Base-by-base conservation (phyloP, 228 moss, liverwort and hornwort species). In the Sphagnum fallax region DNA sequence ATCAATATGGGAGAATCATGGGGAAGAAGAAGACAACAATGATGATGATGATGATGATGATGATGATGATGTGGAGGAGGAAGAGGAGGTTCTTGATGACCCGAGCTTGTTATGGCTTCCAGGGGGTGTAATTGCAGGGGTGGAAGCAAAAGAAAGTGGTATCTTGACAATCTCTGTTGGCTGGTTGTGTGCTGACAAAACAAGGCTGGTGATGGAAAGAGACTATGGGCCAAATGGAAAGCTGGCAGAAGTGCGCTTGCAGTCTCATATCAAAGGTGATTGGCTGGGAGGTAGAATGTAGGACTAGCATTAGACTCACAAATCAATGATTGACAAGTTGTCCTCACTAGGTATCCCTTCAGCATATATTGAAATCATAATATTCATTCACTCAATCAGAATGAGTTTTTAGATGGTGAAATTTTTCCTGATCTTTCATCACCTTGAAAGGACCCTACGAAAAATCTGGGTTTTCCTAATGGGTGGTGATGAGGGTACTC, bases 171-270 rank as follows among this genome's bases (percentile, higher is more conserved):
- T 96, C 69, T 92, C 86, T 70, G 67, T 87, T 13, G 91, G 96
- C 49, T 97, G 96, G 96, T 73, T 91, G 48, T 86, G 86, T 68
- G 86, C 84, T 14, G 70, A 86, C 50, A 79, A 88, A 18, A 91
- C 86, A 48, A 83, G 93, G 60, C 76, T 97, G 66, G 71, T 77
- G 8, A 78, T 93, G 79, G 96, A 93, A 77, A 82, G 96, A 79
- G 80, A 79, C 49, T 97, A 97, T 70, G 89, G 83, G 49, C 76
- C 79, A 68, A 91, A 93, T 68, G 96, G 96, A 53, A 89, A 82
- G 69, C 85, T 97, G 69, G 48, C 74, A 13, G 80, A 87, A 59
- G 96, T 93, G 61, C 81, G 86, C 18, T 84, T 86, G 6, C 89
- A 83, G 74, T 87, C 96, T 5, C 91, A 93, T 79, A 86, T 93